Evolutionary conservation across 257 asterid genomes (phyloP).

Genomic region (Verbena officinalis): DNA sequence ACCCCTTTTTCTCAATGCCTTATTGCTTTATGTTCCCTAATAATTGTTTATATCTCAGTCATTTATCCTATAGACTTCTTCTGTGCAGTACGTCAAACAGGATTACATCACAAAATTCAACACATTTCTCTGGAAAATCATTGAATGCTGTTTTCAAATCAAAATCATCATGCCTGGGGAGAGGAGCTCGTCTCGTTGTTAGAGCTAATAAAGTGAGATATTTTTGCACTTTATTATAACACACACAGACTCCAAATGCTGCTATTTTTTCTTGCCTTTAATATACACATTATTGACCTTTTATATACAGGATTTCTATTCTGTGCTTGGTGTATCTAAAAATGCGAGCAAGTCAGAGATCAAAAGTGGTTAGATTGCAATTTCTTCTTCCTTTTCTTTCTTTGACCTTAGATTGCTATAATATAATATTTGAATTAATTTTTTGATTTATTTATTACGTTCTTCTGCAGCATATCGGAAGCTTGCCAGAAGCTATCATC

Average conservation of each 20-base stretch:
- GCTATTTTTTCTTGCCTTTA: constrained; percentile 9
- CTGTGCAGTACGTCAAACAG: constrained; percentile 63
- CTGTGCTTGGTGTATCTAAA: constrained; percentile 91
- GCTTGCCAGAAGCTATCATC: constrained; percentile 95
- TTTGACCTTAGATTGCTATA: neutral
- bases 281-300: constrained; percentile 13
- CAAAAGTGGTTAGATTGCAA: constrained; percentile 68
- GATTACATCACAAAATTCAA: constrained; percentile 66
- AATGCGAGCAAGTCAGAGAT: constrained; percentile 83
- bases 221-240: neutral
- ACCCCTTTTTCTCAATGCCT: too few relatives aligned
- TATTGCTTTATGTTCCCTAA: too few relatives aligned
- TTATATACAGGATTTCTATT: constrained; percentile 73
- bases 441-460: neutral
- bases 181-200: constrained; percentile 68
- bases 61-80: neutral
- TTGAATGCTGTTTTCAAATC: constrained; percentile 56
- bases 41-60: too few relatives aligned
- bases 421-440: neutral
- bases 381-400: neutral
- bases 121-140: constrained; percentile 60
- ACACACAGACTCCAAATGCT: constrained; percentile 1
- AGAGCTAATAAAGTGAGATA: constrained; percentile 87
- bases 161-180: constrained; percentile 46
- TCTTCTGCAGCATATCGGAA: constrained; percentile 83